Percentiles rank a stretch among this genome's conserved stretches.
These are phyloP conservation scores for Kodamaea laetipori DNA, from an alignment of 805 yeast genomes.

Conservation along the genomic window DNA sequence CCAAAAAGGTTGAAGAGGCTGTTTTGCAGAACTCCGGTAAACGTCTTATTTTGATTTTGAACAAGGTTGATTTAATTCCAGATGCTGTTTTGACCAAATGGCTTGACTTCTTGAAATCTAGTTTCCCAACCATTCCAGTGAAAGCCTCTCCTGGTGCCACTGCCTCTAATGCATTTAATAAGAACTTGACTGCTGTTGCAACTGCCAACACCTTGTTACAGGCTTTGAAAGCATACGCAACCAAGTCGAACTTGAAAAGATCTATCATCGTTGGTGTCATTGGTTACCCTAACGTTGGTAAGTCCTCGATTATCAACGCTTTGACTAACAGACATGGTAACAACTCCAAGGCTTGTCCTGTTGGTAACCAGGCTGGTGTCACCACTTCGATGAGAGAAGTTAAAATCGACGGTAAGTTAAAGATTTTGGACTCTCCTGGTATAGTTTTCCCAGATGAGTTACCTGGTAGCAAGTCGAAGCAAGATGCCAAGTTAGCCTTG, in stretches of 20 bases:
- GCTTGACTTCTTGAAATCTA: slow-evolving; percentile 73
- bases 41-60: slow-evolving; percentile 80
- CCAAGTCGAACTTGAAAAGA: slow-evolving; percentile 81
- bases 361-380: slow-evolving; percentile 97
- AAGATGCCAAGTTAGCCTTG: slow-evolving; percentile 84
- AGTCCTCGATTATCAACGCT: slow-evolving; percentile 91
- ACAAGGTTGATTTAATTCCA: slow-evolving; percentile 93
- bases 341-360: slow-evolving; percentile 80
- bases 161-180: slow-evolving; percentile 67
- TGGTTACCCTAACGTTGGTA: slow-evolving; percentile 97
- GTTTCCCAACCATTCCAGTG: slow-evolving; percentile 91
- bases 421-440: slow-evolving; percentile 94
- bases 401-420: slow-evolving; percentile 86
- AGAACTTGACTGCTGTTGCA: slow-evolving; percentile 65
- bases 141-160: slow-evolving; percentile 78
- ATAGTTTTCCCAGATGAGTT: slow-evolving; percentile 85
- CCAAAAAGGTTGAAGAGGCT: slow-evolving; percentile 87
- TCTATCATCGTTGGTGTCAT: slow-evolving; percentile 92
- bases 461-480: slow-evolving; percentile 43
- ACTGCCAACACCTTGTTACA: slow-evolving; percentile 77
- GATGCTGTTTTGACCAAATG: slow-evolving; percentile 80
- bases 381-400: slow-evolving; percentile 91
- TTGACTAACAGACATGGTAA: slow-evolving; percentile 79
- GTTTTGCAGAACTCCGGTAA: slow-evolving; percentile 79
- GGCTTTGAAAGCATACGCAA: slow-evolving; percentile 83